phyloP scores from a whole-genome alignment of 1,139 yeast species.

The Kodamaea fungicola region DNA sequence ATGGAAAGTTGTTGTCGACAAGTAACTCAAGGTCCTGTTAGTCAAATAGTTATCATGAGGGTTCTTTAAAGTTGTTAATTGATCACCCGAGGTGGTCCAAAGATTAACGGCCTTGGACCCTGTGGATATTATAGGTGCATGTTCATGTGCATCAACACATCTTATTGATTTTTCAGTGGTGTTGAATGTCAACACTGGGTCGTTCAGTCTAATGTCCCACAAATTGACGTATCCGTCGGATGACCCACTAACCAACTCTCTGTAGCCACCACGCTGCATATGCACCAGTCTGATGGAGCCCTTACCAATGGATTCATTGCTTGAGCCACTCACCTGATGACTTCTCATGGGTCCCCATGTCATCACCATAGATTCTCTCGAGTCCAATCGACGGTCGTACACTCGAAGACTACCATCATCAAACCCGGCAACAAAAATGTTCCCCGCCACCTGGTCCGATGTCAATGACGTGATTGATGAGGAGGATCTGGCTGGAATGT shows the following conservation, averaged over 20 bases:
- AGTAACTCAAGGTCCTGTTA: constrained; percentile 48
- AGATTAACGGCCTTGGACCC: constrained; percentile 80
- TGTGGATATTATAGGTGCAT: constrained; percentile 88
- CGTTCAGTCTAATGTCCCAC: constrained; percentile 83
- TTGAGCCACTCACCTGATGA: not conserved
- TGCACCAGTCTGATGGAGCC: constrained; percentile 78
- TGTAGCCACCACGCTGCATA: constrained; percentile 94
- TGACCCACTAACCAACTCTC: constrained; percentile 85
- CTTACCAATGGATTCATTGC: constrained; percentile 25
- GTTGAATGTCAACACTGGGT: constrained; percentile 65
- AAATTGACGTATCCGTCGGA: constrained; percentile 78
- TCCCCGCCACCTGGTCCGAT: constrained; percentile 96
- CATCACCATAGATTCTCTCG: constrained; percentile 82
- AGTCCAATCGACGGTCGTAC: constrained; percentile 82
- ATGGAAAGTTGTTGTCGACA: constrained; percentile 73
- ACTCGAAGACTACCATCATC: constrained; percentile 90
- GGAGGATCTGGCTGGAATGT: constrained; percentile 88
- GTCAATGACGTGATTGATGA: constrained; percentile 87
- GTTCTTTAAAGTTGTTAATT: constrained; percentile 59
- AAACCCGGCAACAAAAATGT: constrained; percentile 86
- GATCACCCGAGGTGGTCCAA: constrained; percentile 84
- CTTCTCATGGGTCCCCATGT: constrained; percentile 52
- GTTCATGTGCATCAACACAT: constrained; percentile 84
- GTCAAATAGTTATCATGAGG: constrained; percentile 46
- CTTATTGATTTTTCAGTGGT: constrained; percentile 63